phyloP scores from a whole-genome alignment of 108 stramenopile genomes.

The Bacterosira constricta region DNA sequence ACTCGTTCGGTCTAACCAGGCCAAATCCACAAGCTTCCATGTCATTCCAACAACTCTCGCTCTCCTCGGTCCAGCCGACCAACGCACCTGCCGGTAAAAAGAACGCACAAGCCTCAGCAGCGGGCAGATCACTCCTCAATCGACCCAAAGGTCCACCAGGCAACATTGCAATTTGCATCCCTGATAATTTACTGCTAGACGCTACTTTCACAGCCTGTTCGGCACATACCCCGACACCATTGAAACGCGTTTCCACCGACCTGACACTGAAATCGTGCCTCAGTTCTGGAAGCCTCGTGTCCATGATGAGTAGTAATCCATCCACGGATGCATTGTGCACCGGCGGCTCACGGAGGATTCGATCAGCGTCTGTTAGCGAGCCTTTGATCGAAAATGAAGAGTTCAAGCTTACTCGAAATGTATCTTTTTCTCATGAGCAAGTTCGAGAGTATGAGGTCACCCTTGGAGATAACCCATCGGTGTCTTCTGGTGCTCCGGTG shows the following conservation, averaged over 20 bases:
- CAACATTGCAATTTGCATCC: background rate
- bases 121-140: background rate
- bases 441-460: conserved; percentile 56
- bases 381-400: conserved; percentile 4
- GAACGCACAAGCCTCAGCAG: background rate
- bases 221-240: conserved; percentile 1
- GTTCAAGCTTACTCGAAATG: conserved; percentile 9
- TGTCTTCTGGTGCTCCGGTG: conserved; percentile 45
- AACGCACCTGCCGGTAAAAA: no score
- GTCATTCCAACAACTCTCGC: no score
- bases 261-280: conserved; percentile 18
- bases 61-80: no score
- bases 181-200: background rate
- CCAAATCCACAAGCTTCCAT: no score
- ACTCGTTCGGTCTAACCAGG: background rate
- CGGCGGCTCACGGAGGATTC: background rate
- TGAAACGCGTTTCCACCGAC: background rate
- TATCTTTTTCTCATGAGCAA: conserved; percentile 25
- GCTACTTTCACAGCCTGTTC: background rate
- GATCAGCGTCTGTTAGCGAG: background rate
- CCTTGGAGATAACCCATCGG: conserved; percentile 60
- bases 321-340: background rate
- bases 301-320: no score
- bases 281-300: no score
- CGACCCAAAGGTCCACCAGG: background rate